Percentiles rank a stretch among this genome's conserved stretches.
Conservation (phyloP, 176 grass and related monocot species). For the Ampelocalamus luodianensis region DNA sequence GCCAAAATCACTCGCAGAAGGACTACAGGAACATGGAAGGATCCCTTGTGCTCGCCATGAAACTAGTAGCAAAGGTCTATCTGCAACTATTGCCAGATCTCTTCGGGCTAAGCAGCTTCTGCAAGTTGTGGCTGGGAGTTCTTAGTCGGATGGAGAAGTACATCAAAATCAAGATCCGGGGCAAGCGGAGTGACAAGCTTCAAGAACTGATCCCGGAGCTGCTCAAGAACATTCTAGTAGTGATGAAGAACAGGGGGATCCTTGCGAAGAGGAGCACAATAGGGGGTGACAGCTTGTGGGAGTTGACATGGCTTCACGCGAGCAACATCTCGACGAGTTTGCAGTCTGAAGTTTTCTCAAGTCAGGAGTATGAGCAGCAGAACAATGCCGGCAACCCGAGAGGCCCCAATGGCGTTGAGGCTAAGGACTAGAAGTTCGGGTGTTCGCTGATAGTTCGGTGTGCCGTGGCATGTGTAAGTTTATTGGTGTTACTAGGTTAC, state of each 20-base stretch:
- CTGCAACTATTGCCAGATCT: slow-evolving; percentile 79
- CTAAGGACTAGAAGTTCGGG: slow-evolving; percentile 7
- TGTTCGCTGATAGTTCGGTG: background rate
- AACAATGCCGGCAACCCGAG: slow-evolving; percentile 37
- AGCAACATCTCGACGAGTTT: slow-evolving; percentile 80
- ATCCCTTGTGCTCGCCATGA: slow-evolving; percentile 76
- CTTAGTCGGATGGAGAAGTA: slow-evolving; percentile 97
- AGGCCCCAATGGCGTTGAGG: slow-evolving; percentile 39
- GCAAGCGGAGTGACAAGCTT: slow-evolving; percentile 89
- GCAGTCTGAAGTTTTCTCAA: slow-evolving; percentile 75
- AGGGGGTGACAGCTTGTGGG: slow-evolving; percentile 93
- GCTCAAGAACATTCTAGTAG: slow-evolving; percentile 67
- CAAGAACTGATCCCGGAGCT: slow-evolving; percentile 88
- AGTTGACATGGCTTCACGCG: slow-evolving; percentile 90
- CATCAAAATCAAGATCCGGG: slow-evolving; percentile 82
- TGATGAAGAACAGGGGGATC: slow-evolving; percentile 89
- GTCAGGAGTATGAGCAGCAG: slow-evolving; percentile 69
- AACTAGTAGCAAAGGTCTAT: slow-evolving; percentile 72
- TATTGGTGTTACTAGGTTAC: slow-evolving; percentile 37
- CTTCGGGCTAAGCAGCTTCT: slow-evolving; percentile 81
- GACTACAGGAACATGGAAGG: slow-evolving; percentile 96
- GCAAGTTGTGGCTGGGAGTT: slow-evolving; percentile 91
- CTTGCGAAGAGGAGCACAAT: slow-evolving; percentile 94
- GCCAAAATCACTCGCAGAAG: slow-evolving; percentile 84
- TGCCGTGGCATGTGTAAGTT: slow-evolving; percentile 5